phyloP scores from a whole-genome alignment of 805 yeast genomes.

The Hanseniaspora guilliermondii region DNA sequence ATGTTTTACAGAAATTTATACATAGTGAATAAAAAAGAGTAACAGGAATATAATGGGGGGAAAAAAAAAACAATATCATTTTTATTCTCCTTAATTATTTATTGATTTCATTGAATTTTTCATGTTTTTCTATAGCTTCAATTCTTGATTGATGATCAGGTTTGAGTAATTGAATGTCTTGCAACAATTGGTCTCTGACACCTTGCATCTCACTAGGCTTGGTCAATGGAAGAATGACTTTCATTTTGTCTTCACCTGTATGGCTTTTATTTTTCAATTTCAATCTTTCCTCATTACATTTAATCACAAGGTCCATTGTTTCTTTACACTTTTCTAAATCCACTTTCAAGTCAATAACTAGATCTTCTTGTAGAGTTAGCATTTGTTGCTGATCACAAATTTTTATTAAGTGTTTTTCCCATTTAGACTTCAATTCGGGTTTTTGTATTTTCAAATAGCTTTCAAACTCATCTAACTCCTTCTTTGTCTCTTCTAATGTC shows the following conservation, averaged over 20 bases:
- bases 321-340: conserved; percentile 72
- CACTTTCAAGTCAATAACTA: conserved; percentile 63
- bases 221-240: conserved; percentile 33
- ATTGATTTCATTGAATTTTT: conserved; percentile 34
- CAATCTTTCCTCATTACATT: conserved; percentile 66
- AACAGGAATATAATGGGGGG: background rate
- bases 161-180: conserved; percentile 62
- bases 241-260: conserved; percentile 22
- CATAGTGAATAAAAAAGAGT: background rate
- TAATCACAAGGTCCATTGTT: conserved; percentile 68
- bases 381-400: conserved; percentile 92
- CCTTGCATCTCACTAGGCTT: conserved; percentile 53
- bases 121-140: conserved; percentile 83
- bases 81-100: background rate
- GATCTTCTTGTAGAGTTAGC: conserved; percentile 77
- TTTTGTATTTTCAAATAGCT: conserved; percentile 56
- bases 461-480: conserved; percentile 41
- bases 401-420: conserved; percentile 83
- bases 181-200: conserved; percentile 63
- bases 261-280: conserved; percentile 26
- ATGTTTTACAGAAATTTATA: background rate
- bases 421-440: conserved; percentile 74
- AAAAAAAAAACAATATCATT: no score
- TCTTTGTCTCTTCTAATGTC: conserved; percentile 50
- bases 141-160: conserved; percentile 79